These are phyloP conservation scores for Colletotrichum chrysophilum DNA, from an alignment of 2,329 filamentous ascomycete genomes.

Conservation along the genomic window DNA sequence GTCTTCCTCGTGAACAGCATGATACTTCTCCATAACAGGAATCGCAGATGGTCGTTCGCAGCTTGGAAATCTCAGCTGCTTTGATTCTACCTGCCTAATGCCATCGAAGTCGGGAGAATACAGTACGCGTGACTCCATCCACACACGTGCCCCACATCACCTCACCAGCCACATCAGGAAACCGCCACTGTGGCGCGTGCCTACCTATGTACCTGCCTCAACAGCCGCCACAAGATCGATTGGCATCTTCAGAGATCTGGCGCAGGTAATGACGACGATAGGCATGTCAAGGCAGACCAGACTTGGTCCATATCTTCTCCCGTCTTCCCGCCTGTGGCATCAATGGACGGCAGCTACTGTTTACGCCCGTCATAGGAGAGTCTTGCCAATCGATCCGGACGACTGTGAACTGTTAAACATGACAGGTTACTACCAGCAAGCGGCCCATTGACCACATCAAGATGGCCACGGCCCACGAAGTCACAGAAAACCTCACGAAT, in stretches of 20 bases:
- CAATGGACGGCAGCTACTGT: background rate
- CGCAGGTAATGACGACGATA: background rate
- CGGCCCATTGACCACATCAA: background rate
- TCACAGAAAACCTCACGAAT: background rate
- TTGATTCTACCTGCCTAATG: background rate
- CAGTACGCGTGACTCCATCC: conserved; percentile 1
- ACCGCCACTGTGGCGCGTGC: background rate
- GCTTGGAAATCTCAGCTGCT: background rate
- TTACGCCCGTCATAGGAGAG: background rate
- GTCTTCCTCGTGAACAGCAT: conserved; percentile 64
- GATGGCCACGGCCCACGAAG: background rate
- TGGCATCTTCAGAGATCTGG: background rate
- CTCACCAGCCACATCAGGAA: conserved; percentile 1
- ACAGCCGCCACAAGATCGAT: background rate
- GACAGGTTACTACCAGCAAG: background rate
- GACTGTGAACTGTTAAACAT: background rate
- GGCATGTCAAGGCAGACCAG: background rate
- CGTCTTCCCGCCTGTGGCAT: background rate
- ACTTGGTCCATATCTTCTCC: background rate
- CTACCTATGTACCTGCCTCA: background rate
- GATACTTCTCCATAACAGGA: conserved; percentile 39
- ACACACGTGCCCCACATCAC: background rate
- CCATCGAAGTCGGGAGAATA: background rate
- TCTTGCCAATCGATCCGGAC: background rate
- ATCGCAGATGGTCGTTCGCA: background rate